Evolutionary conservation across 768 basidiomycete species (phyloP), one percentile per base, ranked within the genome.

Genomic region (Dendrothele bispora): DNA sequence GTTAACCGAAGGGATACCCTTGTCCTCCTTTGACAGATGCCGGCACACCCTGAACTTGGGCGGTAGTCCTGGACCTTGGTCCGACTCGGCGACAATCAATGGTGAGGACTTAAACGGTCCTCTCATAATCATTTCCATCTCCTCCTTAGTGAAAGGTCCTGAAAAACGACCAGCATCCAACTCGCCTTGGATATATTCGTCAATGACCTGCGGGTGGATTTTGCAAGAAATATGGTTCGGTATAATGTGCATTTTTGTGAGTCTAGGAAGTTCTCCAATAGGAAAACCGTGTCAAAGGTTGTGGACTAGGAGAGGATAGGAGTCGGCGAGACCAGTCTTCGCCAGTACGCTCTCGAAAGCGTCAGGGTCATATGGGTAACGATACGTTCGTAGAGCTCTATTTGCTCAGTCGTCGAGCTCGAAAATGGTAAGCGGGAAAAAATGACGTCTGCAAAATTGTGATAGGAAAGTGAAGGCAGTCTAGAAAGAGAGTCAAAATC

Each of bases 21-120:
- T 18, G 36, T 54, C 53, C 3, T 38, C 21, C 17, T 62, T 61
- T 0, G 56, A 61, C 0, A 62, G 50, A 26, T 62, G 42, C 0
- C 56, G 40, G 29, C 61, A 62, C 7, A 62, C 60, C 1, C 60
- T 21, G 10, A 38, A 28, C 39, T 61, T 61, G 0, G 36, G 17
- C 0, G 48, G 54, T 18, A 43, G 5, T 1, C 20, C 35, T 0
- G 54, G 54, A 11, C 57, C 57, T 24, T 55, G 52, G 5, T 51
- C 52, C 7, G 48, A 50, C 1, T 25, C 24, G 2, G 51, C 34
- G 2, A 59, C 51, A 20, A 57, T 54, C 18, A 68, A 53, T 1
- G 67, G 66, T 0, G 65, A 61, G 6, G 54, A 57, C 22, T 59
- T 53, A 44, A 67, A 70, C 10, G 61, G 60, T 3, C 67, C 64